These are phyloP conservation scores for Xylaria sp. DNA, from an alignment of 2,329 filamentous ascomycete genomes.

Conservation along the genomic window DNA sequence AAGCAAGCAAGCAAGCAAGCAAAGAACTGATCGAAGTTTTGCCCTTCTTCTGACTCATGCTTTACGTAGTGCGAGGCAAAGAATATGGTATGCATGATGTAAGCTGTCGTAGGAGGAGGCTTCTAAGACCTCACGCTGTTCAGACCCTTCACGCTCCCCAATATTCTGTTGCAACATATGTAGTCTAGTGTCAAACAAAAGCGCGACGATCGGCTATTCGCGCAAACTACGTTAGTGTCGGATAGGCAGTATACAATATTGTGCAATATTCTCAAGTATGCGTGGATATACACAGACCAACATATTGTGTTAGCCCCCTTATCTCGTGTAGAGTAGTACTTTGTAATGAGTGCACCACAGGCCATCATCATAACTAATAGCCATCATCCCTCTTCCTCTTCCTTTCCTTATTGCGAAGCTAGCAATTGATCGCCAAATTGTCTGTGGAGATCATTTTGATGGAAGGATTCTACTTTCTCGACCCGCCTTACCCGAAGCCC, in stretches of 20 bases:
- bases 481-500: background rate
- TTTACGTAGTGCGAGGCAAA: background rate
- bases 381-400: too few relatives aligned
- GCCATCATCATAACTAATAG: slow-evolving; percentile 23
- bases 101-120: slow-evolving; percentile 26
- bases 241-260: background rate
- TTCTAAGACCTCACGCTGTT: slow-evolving; percentile 29
- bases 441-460: slow-evolving; percentile 9
- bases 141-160: slow-evolving; percentile 33
- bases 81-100: slow-evolving; percentile 4
- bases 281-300: background rate
- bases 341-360: too few relatives aligned
- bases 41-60: background rate
- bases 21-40: background rate
- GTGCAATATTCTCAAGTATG: background rate
- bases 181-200: slow-evolving; percentile 8
- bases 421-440: slow-evolving; percentile 20
- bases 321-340: background rate
- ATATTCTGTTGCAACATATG: slow-evolving; percentile 38
- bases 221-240: too few relatives aligned
- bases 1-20: too few relatives aligned
- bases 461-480: slow-evolving; percentile 22
- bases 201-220: background rate
- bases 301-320: background rate
- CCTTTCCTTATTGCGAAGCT: background rate